Conservation (phyloP, 169 alveolate species). For the Plasmodium coatneyi region DNA sequence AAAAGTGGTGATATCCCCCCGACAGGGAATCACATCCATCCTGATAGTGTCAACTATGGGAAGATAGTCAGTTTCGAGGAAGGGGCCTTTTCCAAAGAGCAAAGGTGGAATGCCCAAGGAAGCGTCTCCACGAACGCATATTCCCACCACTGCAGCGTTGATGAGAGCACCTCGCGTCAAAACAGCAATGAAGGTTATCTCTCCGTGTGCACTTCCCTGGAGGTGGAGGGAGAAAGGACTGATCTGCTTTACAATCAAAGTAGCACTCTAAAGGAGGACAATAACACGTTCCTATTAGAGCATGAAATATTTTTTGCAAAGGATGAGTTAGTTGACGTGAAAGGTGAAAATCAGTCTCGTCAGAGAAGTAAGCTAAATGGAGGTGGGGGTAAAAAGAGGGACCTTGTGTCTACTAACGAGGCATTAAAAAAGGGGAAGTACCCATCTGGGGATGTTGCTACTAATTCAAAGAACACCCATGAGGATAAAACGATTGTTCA, state of each 20-base stretch:
- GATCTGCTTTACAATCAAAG: background rate
- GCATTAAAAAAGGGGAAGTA: background rate
- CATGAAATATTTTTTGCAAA: background rate
- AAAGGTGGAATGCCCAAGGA: slow-evolving; percentile 12
- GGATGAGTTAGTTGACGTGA: background rate
- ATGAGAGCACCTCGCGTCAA: background rate
- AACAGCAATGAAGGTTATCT: background rate
- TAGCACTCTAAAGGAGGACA: background rate
- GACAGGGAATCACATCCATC: background rate
- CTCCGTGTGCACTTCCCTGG: background rate
- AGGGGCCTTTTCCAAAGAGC: background rate
- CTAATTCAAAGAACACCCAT: background rate
- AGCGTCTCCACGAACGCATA: background rate
- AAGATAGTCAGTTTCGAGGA: background rate
- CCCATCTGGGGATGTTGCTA: background rate
- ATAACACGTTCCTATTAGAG: background rate
- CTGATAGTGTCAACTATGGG: background rate
- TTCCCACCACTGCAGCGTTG: background rate
- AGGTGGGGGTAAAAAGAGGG: background rate
- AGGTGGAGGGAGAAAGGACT: background rate
- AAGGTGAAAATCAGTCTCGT: background rate
- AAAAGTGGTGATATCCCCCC: background rate
- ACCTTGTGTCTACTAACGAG: background rate
- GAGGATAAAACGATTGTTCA: background rate
- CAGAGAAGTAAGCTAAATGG: background rate